A percentile compares a stretch with the other conserved stretches of the same genome.
phyloP scores from a whole-genome alignment of 106 monocot genomes.

The Allium sativum region DNA sequence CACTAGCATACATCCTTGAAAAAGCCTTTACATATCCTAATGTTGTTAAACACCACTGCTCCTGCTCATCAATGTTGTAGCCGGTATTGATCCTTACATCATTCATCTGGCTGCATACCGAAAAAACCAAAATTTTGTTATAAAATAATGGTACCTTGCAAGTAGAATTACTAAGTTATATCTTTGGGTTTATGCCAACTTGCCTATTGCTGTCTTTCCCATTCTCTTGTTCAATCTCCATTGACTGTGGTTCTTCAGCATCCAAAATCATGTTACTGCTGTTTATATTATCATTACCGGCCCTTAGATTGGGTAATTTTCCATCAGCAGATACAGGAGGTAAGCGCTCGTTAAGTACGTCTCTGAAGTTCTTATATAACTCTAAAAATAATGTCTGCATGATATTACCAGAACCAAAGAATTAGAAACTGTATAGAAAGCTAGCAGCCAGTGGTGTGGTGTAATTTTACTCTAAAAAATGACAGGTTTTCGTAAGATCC shows the following conservation, averaged over 20 bases:
- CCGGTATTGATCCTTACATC: slow-evolving; percentile 19
- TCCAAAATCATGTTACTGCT: slow-evolving; percentile 28
- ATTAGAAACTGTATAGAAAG: background rate
- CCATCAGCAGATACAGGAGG: slow-evolving; percentile 55
- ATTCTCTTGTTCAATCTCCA: slow-evolving; percentile 64
- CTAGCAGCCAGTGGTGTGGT: no score
- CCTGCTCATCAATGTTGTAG: slow-evolving; percentile 59
- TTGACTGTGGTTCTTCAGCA: slow-evolving; percentile 39
- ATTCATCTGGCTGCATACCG: slow-evolving; percentile 23
- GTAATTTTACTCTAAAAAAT: no score
- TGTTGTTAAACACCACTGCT: slow-evolving; percentile 86
- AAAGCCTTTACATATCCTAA: slow-evolving; percentile 82
- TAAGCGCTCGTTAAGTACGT: slow-evolving; percentile 49
- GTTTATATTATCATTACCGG: slow-evolving; percentile 10
- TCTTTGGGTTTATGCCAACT: background rate
- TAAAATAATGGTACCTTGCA: no score
- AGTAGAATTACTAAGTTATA: no score
- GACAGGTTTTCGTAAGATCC: no score
- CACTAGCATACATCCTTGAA: slow-evolving; percentile 80
- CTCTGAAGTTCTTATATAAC: slow-evolving; percentile 50
- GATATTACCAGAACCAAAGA: background rate
- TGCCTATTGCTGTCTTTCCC: slow-evolving; percentile 22
- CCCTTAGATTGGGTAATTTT: slow-evolving; percentile 26
- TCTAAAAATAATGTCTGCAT: slow-evolving; percentile 50
- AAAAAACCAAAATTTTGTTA: no score